Evolutionary conservation across 2,329 filamentous ascomycete genomes (phyloP).

Genomic region (Penicillium sclerotiorum): DNA sequence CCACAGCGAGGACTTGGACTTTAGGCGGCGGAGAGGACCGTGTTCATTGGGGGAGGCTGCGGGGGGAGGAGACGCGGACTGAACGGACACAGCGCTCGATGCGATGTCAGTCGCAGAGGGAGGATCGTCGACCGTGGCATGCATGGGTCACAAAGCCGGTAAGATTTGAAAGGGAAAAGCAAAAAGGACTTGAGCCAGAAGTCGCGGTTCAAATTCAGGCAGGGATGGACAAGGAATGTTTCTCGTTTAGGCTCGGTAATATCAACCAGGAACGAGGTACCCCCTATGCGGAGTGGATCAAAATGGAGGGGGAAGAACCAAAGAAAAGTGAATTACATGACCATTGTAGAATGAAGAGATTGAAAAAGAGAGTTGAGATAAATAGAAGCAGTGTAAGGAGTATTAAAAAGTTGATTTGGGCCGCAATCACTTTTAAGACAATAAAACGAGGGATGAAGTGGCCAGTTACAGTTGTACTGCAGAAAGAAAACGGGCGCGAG

Average conservation of each 20-base stretch:
- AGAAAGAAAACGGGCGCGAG: conserved; percentile 15
- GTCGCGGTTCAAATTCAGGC: conserved; percentile 14
- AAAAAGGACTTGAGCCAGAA: not conserved
- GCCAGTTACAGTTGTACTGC: conserved; percentile 17
- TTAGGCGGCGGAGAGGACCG: conserved; percentile 33
- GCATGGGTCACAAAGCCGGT: conserved; percentile 37
- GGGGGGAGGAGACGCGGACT: conserved; percentile 31
- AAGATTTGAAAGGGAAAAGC: conserved; percentile 13
- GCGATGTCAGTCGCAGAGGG: conserved; percentile 31
- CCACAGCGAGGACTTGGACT: conserved; percentile 41
- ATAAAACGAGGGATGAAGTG: conserved; percentile 26
- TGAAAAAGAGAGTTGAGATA: not conserved
- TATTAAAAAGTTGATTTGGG: conserved; percentile 14
- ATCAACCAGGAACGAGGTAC: conserved; percentile 21
- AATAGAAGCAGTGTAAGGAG: not conserved
- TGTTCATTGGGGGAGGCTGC: conserved; percentile 34
- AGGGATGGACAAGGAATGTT: conserved; percentile 30
- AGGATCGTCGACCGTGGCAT: conserved; percentile 38
- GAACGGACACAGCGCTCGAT: conserved; percentile 30
- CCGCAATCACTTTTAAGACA: conserved; percentile 24
- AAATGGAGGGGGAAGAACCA: conserved; percentile 3
- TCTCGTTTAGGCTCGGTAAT: conserved; percentile 22
- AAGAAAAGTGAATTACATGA: conserved; percentile 20
- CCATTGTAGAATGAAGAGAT: no score
- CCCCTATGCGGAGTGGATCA: conserved; percentile 17